phyloP scores from a whole-genome alignment of 805 yeast genomes.

The Candida michaelii region DNA sequence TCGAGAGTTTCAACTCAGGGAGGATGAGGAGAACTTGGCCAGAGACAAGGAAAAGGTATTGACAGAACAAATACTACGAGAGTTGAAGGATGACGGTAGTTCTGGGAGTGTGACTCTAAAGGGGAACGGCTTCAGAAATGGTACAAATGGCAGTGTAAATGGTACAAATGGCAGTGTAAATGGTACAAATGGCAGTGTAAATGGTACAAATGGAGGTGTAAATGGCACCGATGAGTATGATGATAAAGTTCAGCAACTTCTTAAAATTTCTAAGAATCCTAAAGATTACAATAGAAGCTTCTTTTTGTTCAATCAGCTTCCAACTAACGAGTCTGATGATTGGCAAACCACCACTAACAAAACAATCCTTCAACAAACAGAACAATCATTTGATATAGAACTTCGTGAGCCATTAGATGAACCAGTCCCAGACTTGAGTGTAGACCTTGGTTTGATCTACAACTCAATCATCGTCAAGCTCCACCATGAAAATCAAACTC shows the following conservation, averaged over 20 bases:
- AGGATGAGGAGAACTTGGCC: not conserved
- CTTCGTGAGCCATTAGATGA: not conserved
- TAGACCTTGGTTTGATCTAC: not conserved
- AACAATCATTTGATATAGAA: not conserved
- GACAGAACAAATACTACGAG: not conserved
- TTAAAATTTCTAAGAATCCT: not conserved
- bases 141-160: not conserved
- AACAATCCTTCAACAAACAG: not conserved
- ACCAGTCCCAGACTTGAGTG: not conserved
- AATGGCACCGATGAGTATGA: not conserved
- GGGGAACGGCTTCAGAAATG: no score
- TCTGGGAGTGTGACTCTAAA: slow-evolving; percentile 22
- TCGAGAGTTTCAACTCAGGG: not conserved
- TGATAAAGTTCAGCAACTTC: not conserved
- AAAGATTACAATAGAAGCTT: slow-evolving; percentile 7
- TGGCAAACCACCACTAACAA: not conserved
- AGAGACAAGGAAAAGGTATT: no score
- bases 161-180: slow-evolving; percentile 22
- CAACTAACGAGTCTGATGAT: no score
- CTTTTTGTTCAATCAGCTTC: slow-evolving; percentile 6
- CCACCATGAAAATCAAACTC: slow-evolving; percentile 9
- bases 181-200: slow-evolving; percentile 17
- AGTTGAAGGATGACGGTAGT: slow-evolving; percentile 10
- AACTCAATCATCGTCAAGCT: slow-evolving; percentile 5
- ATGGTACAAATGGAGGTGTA: slow-evolving; percentile 20